Conservation (phyloP, 306 rosid genomes). For the Ormosia emarginata region DNA sequence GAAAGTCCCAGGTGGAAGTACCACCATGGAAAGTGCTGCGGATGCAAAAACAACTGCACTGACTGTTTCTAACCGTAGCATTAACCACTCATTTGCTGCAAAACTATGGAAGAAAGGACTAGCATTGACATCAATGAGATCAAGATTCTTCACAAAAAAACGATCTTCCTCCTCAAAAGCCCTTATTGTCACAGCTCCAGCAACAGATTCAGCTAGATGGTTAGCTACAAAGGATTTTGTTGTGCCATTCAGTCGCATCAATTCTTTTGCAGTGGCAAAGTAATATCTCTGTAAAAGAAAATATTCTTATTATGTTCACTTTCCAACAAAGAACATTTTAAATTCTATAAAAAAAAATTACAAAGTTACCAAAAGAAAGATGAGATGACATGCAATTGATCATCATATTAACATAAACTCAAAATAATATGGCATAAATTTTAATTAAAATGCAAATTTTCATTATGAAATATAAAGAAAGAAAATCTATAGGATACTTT, state of each 20-base stretch:
- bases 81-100: slow-evolving; percentile 64
- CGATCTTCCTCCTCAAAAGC: slow-evolving; percentile 63
- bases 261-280: slow-evolving; percentile 55
- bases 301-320: background rate
- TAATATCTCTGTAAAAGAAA: slow-evolving; percentile 43
- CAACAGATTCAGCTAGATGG: slow-evolving; percentile 65
- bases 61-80: slow-evolving; percentile 48
- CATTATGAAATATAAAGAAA: background rate
- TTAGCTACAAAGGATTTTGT: slow-evolving; percentile 60
- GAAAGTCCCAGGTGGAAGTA: slow-evolving; percentile 65
- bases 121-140: slow-evolving; percentile 52
- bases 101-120: slow-evolving; percentile 58
- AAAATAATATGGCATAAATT: background rate
- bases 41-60: slow-evolving; percentile 55
- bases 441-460: background rate
- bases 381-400: background rate
- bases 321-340: background rate
- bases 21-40: slow-evolving; percentile 53
- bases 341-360: background rate
- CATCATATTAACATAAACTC: background rate
- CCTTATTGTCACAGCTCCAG: slow-evolving; percentile 65
- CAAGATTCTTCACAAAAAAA: slow-evolving; percentile 45
- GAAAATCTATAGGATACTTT: background rate
- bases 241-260: slow-evolving; percentile 65
- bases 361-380: background rate